phyloP scores from a whole-genome alignment of 768 basidiomycete genomes.

The Tylopilus rubrobrunneus region DNA sequence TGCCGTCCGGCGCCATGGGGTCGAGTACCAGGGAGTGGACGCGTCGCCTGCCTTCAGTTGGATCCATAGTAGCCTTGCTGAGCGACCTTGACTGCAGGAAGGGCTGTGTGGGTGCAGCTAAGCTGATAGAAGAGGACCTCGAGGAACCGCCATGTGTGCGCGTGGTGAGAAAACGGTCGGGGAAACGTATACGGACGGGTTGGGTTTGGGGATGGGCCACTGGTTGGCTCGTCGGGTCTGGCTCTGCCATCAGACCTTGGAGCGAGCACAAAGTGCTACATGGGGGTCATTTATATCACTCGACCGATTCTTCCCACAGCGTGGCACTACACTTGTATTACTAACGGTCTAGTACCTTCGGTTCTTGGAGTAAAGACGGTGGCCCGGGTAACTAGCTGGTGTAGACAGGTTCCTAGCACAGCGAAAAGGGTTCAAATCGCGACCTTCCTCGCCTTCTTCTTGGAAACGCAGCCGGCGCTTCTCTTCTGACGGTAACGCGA shows the following conservation, averaged over 20 bases:
- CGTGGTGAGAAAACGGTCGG: conserved; percentile 28
- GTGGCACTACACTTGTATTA: conserved; percentile 7
- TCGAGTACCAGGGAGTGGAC: conserved; percentile 21
- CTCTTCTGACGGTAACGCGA: not conserved
- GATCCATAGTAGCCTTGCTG: conserved; percentile 4
- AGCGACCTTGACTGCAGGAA: conserved; percentile 14
- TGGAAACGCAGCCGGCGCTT: not conserved
- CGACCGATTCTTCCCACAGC: conserved; percentile 16
- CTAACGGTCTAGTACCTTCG: not conserved
- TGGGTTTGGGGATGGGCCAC: conserved; percentile 8
- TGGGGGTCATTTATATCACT: too few species aligned
- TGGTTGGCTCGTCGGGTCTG: conserved; percentile 8
- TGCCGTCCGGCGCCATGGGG: conserved; percentile 11
- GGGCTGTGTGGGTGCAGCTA: conserved; percentile 15
- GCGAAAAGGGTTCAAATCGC: conserved; percentile 14
- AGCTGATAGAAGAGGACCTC: conserved; percentile 29
- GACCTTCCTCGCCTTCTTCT: not conserved
- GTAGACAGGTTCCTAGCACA: not conserved
- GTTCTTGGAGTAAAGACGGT: conserved; percentile 2
- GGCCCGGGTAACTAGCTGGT: not conserved
- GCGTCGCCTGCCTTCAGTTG: conserved; percentile 17
- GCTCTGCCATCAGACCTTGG: too few species aligned
- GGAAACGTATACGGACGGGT: conserved; percentile 33
- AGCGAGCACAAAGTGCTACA: too few species aligned
- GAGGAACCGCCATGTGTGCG: conserved; percentile 27